Percentiles rank a stretch among this genome's conserved stretches.
Evolutionary conservation across 2,329 filamentous ascomycete species (phyloP).

Genomic region (Colletotrichum aenigma): DNA sequence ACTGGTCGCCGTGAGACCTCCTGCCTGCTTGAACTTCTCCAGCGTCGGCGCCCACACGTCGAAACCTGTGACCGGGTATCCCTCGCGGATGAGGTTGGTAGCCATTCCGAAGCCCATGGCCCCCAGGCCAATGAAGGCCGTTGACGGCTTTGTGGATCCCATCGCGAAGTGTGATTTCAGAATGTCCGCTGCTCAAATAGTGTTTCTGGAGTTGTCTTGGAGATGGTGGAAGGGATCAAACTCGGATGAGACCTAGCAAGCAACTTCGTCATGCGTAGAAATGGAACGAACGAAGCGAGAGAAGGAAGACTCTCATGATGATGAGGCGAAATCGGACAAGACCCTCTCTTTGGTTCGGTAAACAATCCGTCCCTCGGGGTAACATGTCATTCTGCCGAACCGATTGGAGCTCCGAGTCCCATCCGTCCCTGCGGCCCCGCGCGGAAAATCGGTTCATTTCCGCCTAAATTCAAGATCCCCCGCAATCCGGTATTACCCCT

Average conservation of each 20-base stretch:
- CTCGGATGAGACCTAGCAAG: accelerated
- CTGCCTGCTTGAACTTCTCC: conserved; percentile 66
- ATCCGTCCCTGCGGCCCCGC: neutral
- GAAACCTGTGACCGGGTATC: conserved; percentile 72
- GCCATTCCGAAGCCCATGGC: conserved; percentile 88
- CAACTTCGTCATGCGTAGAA: neutral
- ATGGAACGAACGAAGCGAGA: neutral
- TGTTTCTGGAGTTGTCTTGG: neutral
- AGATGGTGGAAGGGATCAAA: neutral
- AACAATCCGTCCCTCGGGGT: neutral
- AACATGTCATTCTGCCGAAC: neutral
- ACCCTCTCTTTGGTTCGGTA: neutral
- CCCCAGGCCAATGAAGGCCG: conserved; percentile 72
- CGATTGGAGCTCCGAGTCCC: neutral
- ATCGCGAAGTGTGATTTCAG: neutral
- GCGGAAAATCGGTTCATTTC: neutral
- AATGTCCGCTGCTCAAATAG: neutral
- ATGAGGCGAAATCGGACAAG: neutral
- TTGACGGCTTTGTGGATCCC: neutral
- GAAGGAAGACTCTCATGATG: neutral
- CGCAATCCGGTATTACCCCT: neutral
- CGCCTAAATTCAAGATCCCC: neutral
- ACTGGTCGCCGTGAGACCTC: conserved; percentile 63
- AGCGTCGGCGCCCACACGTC: conserved; percentile 73
- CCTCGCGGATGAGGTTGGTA: conserved; percentile 70